Conservation (phyloP, 352 stramenopile species). For the Phytophthora boehmeriae region DNA sequence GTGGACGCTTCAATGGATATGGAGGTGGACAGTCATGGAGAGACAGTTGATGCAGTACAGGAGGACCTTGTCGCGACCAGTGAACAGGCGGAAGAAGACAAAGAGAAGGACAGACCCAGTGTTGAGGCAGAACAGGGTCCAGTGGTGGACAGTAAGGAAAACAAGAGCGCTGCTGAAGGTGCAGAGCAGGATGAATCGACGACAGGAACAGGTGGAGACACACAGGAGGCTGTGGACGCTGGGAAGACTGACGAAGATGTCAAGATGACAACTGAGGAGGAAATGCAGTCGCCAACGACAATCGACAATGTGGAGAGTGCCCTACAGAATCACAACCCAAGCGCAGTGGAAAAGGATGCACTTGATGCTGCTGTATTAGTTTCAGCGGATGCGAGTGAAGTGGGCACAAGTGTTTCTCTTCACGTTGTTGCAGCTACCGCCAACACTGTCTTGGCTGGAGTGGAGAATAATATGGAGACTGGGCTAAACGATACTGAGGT, state of each 20-base stretch:
- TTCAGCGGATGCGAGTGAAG: too few relatives aligned
- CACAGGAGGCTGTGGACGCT: background rate
- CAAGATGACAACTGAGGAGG: background rate
- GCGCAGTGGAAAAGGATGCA: background rate
- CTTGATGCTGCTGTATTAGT: background rate
- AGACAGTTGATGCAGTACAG: background rate
- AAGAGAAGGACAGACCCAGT: background rate
- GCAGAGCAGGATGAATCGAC: background rate
- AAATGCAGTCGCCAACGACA: background rate
- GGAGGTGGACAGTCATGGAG: conserved; percentile 10
- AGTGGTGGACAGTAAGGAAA: conserved; percentile 2
- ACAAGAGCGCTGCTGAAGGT: background rate
- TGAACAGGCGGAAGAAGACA: conserved; percentile 3
- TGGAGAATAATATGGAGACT: background rate
- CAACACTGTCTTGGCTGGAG: too few relatives aligned
- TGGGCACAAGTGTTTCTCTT: too few relatives aligned
- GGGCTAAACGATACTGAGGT: background rate
- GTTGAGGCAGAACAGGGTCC: background rate
- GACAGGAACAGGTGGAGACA: background rate
- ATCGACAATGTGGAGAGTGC: conserved; percentile 1
- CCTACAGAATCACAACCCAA: background rate
- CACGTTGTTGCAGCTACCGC: too few relatives aligned
- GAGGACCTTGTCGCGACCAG: background rate
- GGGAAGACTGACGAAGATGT: background rate
- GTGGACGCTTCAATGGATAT: conserved; percentile 10